Conservation (phyloP, 495 filamentous ascomycete genomes). For the Chaetomium fimeti region DNA sequence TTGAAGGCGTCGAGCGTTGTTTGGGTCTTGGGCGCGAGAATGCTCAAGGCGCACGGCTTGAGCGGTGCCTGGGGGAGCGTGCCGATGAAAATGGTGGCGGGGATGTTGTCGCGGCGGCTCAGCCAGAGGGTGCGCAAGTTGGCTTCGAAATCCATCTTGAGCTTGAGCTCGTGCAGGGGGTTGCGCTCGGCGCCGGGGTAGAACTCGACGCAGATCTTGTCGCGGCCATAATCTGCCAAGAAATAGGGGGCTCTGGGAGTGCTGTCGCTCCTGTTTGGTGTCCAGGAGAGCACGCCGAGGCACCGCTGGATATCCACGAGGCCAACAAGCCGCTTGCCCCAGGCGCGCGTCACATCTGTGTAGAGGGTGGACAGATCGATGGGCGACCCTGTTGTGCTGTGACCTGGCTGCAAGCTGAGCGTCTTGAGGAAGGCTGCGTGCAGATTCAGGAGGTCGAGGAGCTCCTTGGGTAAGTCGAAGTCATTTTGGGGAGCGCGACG, state of each 20-base stretch:
- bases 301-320: slow-evolving; percentile 58
- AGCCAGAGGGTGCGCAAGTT: slow-evolving; percentile 53
- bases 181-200: slow-evolving; percentile 31
- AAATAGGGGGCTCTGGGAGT: slow-evolving; percentile 39
- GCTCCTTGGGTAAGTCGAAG: slow-evolving; percentile 50
- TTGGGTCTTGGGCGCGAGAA: slow-evolving; percentile 53
- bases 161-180: slow-evolving; percentile 54
- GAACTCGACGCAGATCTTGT: slow-evolving; percentile 48
- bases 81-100: slow-evolving; percentile 45
- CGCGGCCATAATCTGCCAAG: slow-evolving; percentile 60
- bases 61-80: slow-evolving; percentile 58
- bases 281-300: slow-evolving; percentile 51
- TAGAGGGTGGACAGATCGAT: slow-evolving; percentile 57
- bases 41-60: slow-evolving; percentile 39
- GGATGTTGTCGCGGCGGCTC: slow-evolving; percentile 24
- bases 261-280: slow-evolving; percentile 17
- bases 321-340: slow-evolving; percentile 59
- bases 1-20: slow-evolving; percentile 61
- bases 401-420: slow-evolving; percentile 58
- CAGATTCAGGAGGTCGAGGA: slow-evolving; percentile 56
- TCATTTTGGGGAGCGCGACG: slow-evolving; percentile 35
- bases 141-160: slow-evolving; percentile 54
- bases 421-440: slow-evolving; percentile 59
- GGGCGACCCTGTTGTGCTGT: slow-evolving; percentile 61
- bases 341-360: slow-evolving; percentile 55